Evolutionary conservation across 805 yeast species (phyloP), one percentile per base, ranked within the genome.

Genomic region (Yamadazyma laniorum): DNA sequence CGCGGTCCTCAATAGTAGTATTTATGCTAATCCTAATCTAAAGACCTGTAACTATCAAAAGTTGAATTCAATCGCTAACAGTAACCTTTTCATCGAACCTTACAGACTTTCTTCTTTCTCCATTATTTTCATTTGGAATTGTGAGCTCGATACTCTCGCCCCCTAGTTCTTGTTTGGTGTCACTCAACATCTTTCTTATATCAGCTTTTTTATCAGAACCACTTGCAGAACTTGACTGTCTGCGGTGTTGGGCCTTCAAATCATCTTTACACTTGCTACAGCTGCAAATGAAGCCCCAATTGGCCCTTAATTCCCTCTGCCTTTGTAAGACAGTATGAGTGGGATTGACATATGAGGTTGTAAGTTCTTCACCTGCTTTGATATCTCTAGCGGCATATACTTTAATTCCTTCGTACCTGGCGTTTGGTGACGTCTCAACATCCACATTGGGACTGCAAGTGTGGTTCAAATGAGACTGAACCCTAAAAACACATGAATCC

Each of bases 271-370:
- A 87, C 45, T 82, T 74, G 9, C 59, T 50, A 56, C 95, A 87
- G 18, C 56, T 58, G 58, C 95, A 87, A 14, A 73, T 52, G 56
- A 87, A 87, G 3, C 95, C 95, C 86, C 88, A 87, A 49, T 82
- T 81, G 9, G 79, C 77, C 42, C 90, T 61, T 34, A 87, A 63
- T 45, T 76, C 80, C 45, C 83, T 58, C 50, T 77, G 79, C 45
- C 95, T 72, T 41, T 80, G 77, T 32, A 71, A 75, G 6, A 80
- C 75, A 2, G 78, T 75, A 49, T 77, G 80, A 5, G 64, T 56
- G 2, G 89, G 87, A 49, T 83, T 78, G 2, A 85, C 85, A 50
- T 87, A 87, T 2, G 83, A 70, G 1, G 85, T 78, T 0, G 76
- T 63, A 28, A 87, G 67, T 53, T 86, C 93, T 48, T 83, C 89